Evolutionary conservation across 768 basidiomycete genomes (phyloP).

Genomic region (Mycena floridula): DNA sequence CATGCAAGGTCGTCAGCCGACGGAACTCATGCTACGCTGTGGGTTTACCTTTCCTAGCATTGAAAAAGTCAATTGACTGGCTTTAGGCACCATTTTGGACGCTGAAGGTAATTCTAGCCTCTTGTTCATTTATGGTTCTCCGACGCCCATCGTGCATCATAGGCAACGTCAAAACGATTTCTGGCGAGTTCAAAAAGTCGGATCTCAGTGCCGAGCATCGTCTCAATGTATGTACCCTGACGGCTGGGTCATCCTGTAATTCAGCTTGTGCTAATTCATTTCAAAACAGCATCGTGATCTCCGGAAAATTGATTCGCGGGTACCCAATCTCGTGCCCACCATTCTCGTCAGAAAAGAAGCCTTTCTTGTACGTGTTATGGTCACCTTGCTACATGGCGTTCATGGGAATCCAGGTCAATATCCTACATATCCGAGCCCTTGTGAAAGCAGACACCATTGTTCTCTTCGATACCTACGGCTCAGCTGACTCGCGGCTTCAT

Average conservation of each 20-base stretch:
- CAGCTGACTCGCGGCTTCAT: conserved; percentile 78
- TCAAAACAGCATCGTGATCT: conserved; percentile 80
- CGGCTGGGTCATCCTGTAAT: conserved; percentile 8
- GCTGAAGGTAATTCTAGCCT: conserved; percentile 67
- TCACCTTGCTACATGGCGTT: conserved; percentile 1
- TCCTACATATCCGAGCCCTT: conserved; percentile 90
- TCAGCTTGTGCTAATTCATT: conserved; percentile 13
- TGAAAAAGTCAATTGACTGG: conserved; percentile 4
- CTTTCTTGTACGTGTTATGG: conserved; percentile 57
- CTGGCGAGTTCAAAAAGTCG: conserved; percentile 85
- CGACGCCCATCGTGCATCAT: conserved; percentile 15
- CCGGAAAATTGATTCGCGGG: conserved; percentile 91
- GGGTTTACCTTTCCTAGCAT: conserved; percentile 23
- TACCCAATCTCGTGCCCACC: conserved; percentile 92
- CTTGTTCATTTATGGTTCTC: conserved; percentile 22
- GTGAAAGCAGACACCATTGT: conserved; percentile 91
- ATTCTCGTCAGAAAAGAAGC: conserved; percentile 87
- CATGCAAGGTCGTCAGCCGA: conserved; percentile 81
- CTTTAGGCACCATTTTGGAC: conserved; percentile 85
- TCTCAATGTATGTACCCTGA: conserved; percentile 65
- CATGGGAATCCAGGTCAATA: conserved; percentile 59
- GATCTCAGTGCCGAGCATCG: conserved; percentile 85
- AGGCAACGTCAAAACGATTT: conserved; percentile 85
- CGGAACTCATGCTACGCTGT: conserved; percentile 91
- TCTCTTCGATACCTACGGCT: conserved; percentile 90